These are phyloP conservation scores for Rhizopus microsporus DNA, from an alignment of 371 early-diverging fungal species.

Conservation along the genomic window DNA sequence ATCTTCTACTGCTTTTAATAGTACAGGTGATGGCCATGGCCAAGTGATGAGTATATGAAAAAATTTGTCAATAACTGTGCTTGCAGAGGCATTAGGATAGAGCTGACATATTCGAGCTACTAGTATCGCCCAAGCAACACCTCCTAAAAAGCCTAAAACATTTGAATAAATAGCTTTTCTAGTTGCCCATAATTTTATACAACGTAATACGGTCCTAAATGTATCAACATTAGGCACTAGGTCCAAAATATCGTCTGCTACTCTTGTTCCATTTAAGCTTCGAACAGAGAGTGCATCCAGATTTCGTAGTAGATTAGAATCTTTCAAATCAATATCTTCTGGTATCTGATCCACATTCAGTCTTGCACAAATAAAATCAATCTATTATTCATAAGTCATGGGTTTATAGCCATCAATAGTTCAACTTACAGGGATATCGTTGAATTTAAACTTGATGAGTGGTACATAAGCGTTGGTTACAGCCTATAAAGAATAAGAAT, in stretches of 20 bases:
- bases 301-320: slow-evolving; percentile 68
- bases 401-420: background rate
- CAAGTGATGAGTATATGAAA: slow-evolving; percentile 64
- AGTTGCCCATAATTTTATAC: slow-evolving; percentile 94
- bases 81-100: slow-evolving; percentile 83
- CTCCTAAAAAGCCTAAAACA: slow-evolving; percentile 91
- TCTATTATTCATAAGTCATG: slow-evolving; percentile 34
- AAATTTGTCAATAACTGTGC: slow-evolving; percentile 76
- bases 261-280: slow-evolving; percentile 86
- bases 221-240: slow-evolving; percentile 80
- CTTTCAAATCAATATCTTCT: slow-evolving; percentile 68
- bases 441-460: slow-evolving; percentile 79
- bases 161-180: slow-evolving; percentile 84
- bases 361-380: slow-evolving; percentile 87
- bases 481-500: slow-evolving; percentile 17
- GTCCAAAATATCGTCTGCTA: slow-evolving; percentile 85
- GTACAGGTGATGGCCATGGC: slow-evolving; percentile 88
- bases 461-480: slow-evolving; percentile 89
- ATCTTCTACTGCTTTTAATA: slow-evolving; percentile 77
- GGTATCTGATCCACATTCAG: slow-evolving; percentile 65
- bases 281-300: slow-evolving; percentile 81
- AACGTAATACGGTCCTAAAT: slow-evolving; percentile 82
- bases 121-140: slow-evolving; percentile 93
- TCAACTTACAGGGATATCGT: slow-evolving; percentile 58
- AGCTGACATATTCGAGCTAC: slow-evolving; percentile 92